Percentiles rank a stretch among this genome's conserved stretches.
These are phyloP conservation scores for Gonapodya sp. DNA, from an alignment of 192 early-diverging fungal genomes.

Conservation along the genomic window DNA sequence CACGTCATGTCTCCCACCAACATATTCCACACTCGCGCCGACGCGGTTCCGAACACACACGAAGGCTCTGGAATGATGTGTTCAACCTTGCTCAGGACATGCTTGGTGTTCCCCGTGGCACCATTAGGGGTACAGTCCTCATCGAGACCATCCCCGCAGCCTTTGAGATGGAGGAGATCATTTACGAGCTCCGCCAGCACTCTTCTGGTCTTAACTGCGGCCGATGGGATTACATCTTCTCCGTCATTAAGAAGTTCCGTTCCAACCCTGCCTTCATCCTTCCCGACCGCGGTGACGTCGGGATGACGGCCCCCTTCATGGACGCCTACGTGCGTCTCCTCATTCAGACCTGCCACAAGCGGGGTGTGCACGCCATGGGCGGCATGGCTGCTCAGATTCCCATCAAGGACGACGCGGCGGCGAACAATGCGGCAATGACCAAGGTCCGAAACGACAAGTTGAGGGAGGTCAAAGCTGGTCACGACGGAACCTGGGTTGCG, in stretches of 20 bases:
- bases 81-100: conserved; percentile 94
- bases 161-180: conserved; percentile 99
- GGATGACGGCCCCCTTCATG: conserved; percentile 97
- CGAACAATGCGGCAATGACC: conserved; percentile 82
- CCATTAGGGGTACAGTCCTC: conserved; percentile 91
- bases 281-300: conserved; percentile 82
- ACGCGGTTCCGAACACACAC: too few species aligned
- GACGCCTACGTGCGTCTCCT: conserved; percentile 92
- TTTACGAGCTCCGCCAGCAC: conserved; percentile 97
- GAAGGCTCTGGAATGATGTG: conserved; percentile 96
- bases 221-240: conserved; percentile 99
- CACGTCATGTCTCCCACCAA: too few species aligned
- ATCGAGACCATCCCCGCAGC: conserved; percentile 96
- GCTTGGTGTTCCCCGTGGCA: conserved; percentile 80
- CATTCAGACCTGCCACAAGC: conserved; percentile 96
- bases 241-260: conserved; percentile 95
- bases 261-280: conserved; percentile 75
- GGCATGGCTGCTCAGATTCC: conserved; percentile 99
- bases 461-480: conserved; percentile 89
- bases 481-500: conserved; percentile 81
- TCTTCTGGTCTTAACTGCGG: conserved; percentile 98
- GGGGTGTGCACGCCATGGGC: conserved; percentile 98
- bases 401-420: conserved; percentile 83
- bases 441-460: conserved; percentile 94
- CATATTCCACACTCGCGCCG: too few species aligned